Evolutionary conservation across 2,329 filamentous ascomycete species (phyloP).

Genomic region (Monosporascus sp.): DNA sequence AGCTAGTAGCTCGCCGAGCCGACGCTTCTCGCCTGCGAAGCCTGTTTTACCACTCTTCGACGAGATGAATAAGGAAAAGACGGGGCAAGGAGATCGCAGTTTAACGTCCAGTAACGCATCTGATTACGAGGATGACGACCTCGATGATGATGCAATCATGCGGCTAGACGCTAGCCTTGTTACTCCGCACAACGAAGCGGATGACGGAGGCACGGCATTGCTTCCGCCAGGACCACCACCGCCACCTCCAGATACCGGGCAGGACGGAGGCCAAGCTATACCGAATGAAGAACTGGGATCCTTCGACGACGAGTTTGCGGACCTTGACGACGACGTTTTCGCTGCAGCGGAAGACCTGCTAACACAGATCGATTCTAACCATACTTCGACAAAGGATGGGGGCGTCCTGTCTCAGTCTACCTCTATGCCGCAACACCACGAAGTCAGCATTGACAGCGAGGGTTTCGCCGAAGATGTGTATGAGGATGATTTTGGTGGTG

Average conservation of each 20-base stretch:
- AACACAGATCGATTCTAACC: slow-evolving; percentile 27
- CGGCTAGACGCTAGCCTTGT: slow-evolving; percentile 41
- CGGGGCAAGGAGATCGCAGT: neutral
- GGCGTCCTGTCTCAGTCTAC: slow-evolving; percentile 10
- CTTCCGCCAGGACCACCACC: slow-evolving; percentile 7
- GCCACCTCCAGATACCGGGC: slow-evolving; percentile 9
- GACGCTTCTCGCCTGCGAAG: slow-evolving; percentile 15
- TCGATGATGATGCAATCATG: slow-evolving; percentile 56
- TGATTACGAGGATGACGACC: slow-evolving; percentile 51
- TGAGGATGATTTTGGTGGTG: slow-evolving; percentile 69
- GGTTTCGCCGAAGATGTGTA: slow-evolving; percentile 42
- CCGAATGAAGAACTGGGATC: slow-evolving; percentile 9
- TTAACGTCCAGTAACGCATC: slow-evolving; percentile 23
- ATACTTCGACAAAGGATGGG: slow-evolving; percentile 8
- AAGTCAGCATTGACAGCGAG: slow-evolving; percentile 18
- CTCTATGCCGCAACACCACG: slow-evolving; percentile 3
- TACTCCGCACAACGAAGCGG: slow-evolving; percentile 15
- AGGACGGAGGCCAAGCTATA: slow-evolving; percentile 7
- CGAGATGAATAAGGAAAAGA: neutral
- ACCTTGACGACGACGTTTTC: slow-evolving; percentile 58
- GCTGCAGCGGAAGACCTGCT: slow-evolving; percentile 40
- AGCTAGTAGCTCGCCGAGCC: slow-evolving; percentile 9
- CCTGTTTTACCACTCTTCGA: slow-evolving; percentile 6
- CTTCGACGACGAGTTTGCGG: slow-evolving; percentile 57
- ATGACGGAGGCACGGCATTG: slow-evolving; percentile 4